Conservation (phyloP, 108 stramenopile species). For the Skeletonema menzelii region DNA sequence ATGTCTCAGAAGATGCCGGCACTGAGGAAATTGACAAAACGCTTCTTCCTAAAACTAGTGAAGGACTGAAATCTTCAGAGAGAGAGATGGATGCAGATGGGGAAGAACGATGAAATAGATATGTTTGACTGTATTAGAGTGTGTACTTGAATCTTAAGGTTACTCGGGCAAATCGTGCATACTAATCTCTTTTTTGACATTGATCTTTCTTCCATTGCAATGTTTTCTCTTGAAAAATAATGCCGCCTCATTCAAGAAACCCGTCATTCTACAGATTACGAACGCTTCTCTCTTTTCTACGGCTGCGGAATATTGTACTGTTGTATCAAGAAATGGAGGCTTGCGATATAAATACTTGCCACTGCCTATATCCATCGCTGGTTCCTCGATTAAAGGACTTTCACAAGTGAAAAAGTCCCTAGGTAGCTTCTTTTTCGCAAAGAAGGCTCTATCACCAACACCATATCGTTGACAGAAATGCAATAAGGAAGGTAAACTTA, state of each 20-base stretch:
- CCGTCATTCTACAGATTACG: slow-evolving; percentile 5
- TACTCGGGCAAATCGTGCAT: slow-evolving; percentile 10
- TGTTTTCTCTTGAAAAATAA: slow-evolving; percentile 4
- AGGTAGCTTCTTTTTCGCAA: slow-evolving; percentile 49
- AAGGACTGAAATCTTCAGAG: not conserved
- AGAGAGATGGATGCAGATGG: not conserved
- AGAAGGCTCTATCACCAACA: slow-evolving; percentile 40
- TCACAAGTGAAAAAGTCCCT: slow-evolving; percentile 42
- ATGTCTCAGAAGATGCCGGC: not conserved
- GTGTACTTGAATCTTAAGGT: not conserved
- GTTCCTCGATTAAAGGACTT: slow-evolving; percentile 2
- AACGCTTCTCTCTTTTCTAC: slow-evolving; percentile 9
- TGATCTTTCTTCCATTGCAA: not conserved
- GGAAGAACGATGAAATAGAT: not conserved
- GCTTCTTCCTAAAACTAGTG: not conserved
- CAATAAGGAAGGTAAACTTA: slow-evolving; percentile 43
- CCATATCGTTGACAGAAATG: slow-evolving; percentile 66
- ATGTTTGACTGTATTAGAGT: not conserved
- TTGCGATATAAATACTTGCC: slow-evolving; percentile 7
- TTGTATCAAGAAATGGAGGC: not conserved
- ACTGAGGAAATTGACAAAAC: not conserved
- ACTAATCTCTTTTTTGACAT: slow-evolving; percentile 8
- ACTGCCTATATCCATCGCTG: slow-evolving; percentile 5
- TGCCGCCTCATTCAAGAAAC: slow-evolving; percentile 22
- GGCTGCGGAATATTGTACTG: not conserved